Conservation (phyloP, 305 asterid genomes). For the Striga hermonthica region DNA sequence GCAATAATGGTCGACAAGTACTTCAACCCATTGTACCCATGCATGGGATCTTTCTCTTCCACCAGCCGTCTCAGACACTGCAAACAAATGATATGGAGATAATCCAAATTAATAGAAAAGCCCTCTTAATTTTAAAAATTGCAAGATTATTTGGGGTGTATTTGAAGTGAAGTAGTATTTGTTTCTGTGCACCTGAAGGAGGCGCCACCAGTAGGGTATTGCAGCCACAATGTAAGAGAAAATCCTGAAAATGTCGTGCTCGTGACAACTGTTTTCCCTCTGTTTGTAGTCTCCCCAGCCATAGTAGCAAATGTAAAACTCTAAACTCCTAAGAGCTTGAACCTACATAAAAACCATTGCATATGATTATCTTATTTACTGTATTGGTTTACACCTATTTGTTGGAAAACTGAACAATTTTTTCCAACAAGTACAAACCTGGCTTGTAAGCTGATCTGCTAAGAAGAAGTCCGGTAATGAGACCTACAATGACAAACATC, state of each 20-base stretch:
- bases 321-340: constrained; percentile 53
- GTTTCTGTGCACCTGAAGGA: constrained; percentile 43
- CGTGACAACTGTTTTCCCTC: constrained; percentile 37
- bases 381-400: not conserved
- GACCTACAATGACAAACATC: constrained; percentile 40
- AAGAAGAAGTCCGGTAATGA: constrained; percentile 60
- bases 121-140: not conserved
- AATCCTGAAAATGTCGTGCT: constrained; percentile 36
- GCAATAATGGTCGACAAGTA: constrained; percentile 44
- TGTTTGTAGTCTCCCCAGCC: constrained; percentile 53
- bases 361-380: not conserved
- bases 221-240: constrained; percentile 46
- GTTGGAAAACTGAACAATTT: not conserved
- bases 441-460: constrained; percentile 80
- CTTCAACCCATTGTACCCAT: constrained; percentile 48
- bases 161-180: not conserved
- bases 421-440: constrained; percentile 34
- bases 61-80: constrained; percentile 46
- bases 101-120: no score
- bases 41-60: constrained; percentile 44
- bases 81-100: not conserved
- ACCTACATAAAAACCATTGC: constrained; percentile 30
- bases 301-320: constrained; percentile 53
- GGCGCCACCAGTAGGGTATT: constrained; percentile 48
- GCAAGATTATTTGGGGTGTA: not conserved